A percentile compares a stretch with the other conserved stretches of the same genome.
phyloP scores from a whole-genome alignment of 345 rosid species.

The Erysimum cheiranthoides region DNA sequence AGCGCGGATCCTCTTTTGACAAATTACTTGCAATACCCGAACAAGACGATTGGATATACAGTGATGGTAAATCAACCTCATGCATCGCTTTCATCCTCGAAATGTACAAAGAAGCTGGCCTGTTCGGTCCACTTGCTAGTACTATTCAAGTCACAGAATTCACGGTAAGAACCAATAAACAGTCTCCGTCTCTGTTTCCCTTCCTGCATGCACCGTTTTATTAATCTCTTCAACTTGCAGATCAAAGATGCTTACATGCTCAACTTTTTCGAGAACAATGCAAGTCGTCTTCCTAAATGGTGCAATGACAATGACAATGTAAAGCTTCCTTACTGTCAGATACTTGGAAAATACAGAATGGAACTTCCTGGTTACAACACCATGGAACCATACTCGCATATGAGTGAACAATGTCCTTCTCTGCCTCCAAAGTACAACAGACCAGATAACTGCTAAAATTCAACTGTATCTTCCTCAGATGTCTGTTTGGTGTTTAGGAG shows the following conservation, averaged over 20 bases:
- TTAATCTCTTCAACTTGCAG: constrained; percentile 46
- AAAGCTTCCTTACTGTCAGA: constrained; percentile 90
- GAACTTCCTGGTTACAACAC: constrained; percentile 90
- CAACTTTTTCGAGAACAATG: constrained; percentile 69
- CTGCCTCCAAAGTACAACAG: constrained; percentile 81
- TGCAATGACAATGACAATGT: constrained; percentile 81
- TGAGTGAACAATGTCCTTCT: constrained; percentile 90
- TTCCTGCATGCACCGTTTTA: background rate
- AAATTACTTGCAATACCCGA: constrained; percentile 81
- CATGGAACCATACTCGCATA: constrained; percentile 79
- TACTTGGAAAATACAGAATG: constrained; percentile 86
- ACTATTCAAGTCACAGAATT: constrained; percentile 94
- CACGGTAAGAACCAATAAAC: constrained; percentile 60
- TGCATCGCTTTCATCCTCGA: constrained; percentile 92
- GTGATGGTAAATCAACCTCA: constrained; percentile 91
- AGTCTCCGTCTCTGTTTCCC: constrained; percentile 13
- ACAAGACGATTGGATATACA: constrained; percentile 88
- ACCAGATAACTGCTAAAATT: constrained; percentile 61
- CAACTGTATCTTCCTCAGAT: constrained; percentile 12
- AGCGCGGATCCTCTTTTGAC: constrained; percentile 84
- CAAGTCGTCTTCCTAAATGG: constrained; percentile 88
- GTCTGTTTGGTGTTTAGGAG: constrained; percentile 23
- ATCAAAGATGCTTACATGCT: constrained; percentile 87
- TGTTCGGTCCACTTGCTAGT: constrained; percentile 64
- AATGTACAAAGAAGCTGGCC: constrained; percentile 94